Evolutionary conservation across 805 yeast genomes (phyloP), one percentile per base, ranked within the genome.

Genomic region (Teunomyces gatunensis): DNA sequence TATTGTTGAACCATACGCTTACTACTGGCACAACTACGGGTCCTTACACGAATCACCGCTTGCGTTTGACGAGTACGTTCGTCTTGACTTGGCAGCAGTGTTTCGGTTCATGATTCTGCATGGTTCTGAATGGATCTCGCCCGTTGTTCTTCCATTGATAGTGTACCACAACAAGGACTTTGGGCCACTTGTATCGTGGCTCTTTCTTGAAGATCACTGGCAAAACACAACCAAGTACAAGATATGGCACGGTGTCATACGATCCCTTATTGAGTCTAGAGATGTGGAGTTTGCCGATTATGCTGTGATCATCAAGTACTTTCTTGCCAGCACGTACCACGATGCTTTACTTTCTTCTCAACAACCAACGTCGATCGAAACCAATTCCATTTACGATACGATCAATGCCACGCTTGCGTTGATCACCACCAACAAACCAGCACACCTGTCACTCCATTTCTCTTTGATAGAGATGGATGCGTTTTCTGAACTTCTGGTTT

Each of bases 101-200:
- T 67, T 69, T 39, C 49, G 57, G 3, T 47, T 47, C 5, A 54
- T 69, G 11, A 51, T 63, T 2, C 41, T 9, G 11, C 11, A 9
- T 4, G 27, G 27, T 9, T 6, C 11, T 9, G 51, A 54, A 18
- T 69, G 71, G 66, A 52, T 67, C 47, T 28, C 42, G 4, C 47
- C 58, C 21, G 74, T 67, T 12, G 52, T 67, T 3, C 42, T 69
- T 13, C 75, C 75, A 0, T 46, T 59, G 11, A 48, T 61, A 5
- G 47, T 29, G 1, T 63, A 57, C 46, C 40, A 59, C 39, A 46
- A 45, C 12, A 37, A 54, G 20, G 58, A 61, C 42, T 58, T 68
- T 36, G 47, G 44, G 2, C 65, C 69, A 3, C 52, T 69, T n/a
- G 47, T 53, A 9, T 30, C 46, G 4, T 67, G 70, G 69, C 42